Base-by-base conservation (phyloP, 139 green algal genomes). In the Chlamydomonas applanata region DNA sequence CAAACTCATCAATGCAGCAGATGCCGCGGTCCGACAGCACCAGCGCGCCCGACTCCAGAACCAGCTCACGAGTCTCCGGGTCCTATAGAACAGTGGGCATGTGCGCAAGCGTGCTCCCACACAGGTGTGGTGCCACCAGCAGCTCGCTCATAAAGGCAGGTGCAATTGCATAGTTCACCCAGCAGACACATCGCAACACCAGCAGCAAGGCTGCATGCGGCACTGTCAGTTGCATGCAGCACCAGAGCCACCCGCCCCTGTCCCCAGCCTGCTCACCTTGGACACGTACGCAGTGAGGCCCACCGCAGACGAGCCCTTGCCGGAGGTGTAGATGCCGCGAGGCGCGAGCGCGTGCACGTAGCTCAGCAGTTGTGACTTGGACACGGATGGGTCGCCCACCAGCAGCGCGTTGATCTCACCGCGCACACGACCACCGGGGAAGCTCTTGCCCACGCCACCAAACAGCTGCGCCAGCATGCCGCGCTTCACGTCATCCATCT, bases 1-100 rank as follows among this genome's bases (percentile, higher is more conserved):
- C 95, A 81, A 99, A 99, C 88, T 99, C 95, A 79, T 99, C 94
- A 77, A 99, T 99, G 89, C 94, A 98, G 92, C 95, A 99, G 20
- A 98, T 86, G 75, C 95, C 94, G 1, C 83, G 78, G 82, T 99
- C 95, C 22, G 77, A 91, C 52, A 99, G 88, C 75, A 99, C 96
- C 69, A 99, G 87, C 17, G 96, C 96, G 32, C 96, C 96, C 29
- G 81, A 92, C 89, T 99, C 96, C 71, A 99, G 92, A 71, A 99
- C 94, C 86, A 96, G 93, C 84, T 99, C 96, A 35, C 63, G 63
- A 17, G 74, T 85, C 64, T 85, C 79, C n/a, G 79, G 79, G 59
- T 85, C 79, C 71, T 77, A 67, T 33, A 5, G 3, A n/a, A 14
- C 4, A 35, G 4, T 20, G n/a, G 36, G 7, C 40, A 49, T 49